Evolutionary conservation across 805 yeast species (phyloP).

Genomic region (Pichia nakasei): DNA sequence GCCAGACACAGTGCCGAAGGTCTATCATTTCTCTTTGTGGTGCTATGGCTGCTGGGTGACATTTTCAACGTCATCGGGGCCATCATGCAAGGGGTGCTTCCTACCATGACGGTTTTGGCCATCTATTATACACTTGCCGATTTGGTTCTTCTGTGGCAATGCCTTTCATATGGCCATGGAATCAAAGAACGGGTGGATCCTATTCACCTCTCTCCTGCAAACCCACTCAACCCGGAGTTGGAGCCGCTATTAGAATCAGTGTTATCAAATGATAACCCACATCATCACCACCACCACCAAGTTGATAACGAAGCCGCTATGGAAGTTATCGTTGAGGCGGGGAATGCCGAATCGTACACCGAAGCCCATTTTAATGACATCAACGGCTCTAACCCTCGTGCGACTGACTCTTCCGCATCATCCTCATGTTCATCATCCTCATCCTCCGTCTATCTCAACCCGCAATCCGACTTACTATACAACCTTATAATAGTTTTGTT

Average conservation of each 20-base stretch:
- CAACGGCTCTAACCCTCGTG: constrained; percentile 12
- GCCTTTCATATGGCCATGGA: constrained; percentile 67
- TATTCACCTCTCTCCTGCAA: constrained; percentile 80
- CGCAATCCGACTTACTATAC: constrained; percentile 24
- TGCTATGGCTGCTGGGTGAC: constrained; percentile 91
- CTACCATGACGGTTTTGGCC: constrained; percentile 91
- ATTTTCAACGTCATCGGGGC: constrained; percentile 91
- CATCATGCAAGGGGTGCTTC: constrained; percentile 77
- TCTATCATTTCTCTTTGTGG: constrained; percentile 73
- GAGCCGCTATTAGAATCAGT: constrained; percentile 52
- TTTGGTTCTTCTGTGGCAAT: constrained; percentile 72
- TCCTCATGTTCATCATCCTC: neutral
- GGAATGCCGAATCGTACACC: constrained; percentile 18
- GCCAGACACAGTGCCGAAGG: constrained; percentile 84
- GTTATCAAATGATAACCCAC: constrained; percentile 32
- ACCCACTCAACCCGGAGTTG: constrained; percentile 63
- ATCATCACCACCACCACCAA: constrained; percentile 9
- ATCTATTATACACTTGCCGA: constrained; percentile 91
- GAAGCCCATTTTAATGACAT: constrained; percentile 19
- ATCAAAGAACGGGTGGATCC: constrained; percentile 45
- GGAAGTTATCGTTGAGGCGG: constrained; percentile 25
- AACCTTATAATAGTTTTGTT: constrained; percentile 47
- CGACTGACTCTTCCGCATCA: neutral
- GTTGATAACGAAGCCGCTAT: constrained; percentile 13
- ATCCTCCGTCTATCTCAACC: neutral